Percentiles rank a stretch among this genome's conserved stretches.
These are phyloP conservation scores for Amaranthus tricolor DNA, from an alignment of 179 eudicot genomes.

Conservation along the genomic window DNA sequence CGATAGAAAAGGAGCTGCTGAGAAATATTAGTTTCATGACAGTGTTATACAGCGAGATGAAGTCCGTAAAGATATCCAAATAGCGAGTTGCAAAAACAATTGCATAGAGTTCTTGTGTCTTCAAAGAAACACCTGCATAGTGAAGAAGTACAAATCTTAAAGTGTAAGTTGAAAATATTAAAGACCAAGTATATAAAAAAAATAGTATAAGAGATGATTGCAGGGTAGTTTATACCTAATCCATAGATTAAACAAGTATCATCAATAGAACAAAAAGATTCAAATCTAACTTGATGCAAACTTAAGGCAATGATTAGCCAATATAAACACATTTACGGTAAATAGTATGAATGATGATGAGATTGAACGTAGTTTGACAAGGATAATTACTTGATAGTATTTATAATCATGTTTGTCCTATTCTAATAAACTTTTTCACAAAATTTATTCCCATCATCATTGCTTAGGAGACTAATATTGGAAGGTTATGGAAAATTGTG, in stretches of 20 bases:
- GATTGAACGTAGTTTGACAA: neutral
- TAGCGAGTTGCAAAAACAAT: constrained; percentile 90
- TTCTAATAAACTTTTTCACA: too few species aligned
- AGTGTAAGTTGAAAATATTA: neutral
- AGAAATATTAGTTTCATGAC: constrained; percentile 82
- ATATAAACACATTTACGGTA: neutral
- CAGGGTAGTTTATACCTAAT: neutral
- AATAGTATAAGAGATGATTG: neutral
- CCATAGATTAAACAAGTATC: neutral
- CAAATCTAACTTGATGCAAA: neutral
- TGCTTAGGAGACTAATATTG: too few species aligned
- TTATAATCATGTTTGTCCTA: too few species aligned
- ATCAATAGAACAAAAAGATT: neutral
- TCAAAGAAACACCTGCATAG: constrained; percentile 75
- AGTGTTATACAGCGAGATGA: constrained; percentile 77
- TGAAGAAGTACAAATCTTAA: constrained; percentile 4
- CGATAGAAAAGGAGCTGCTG: constrained; percentile 84
- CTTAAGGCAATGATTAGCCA: neutral
- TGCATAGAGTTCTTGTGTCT: constrained; percentile 94
- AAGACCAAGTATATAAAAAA: neutral
- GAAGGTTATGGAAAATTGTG: too few species aligned
- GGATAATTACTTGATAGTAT: too few species aligned
- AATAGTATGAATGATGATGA: neutral
- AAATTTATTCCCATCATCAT: too few species aligned
- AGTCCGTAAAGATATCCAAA: constrained; percentile 81